These are phyloP conservation scores for Phytophthora agathidicida DNA, from an alignment of 352 stramenopile species.

Conservation along the genomic window DNA sequence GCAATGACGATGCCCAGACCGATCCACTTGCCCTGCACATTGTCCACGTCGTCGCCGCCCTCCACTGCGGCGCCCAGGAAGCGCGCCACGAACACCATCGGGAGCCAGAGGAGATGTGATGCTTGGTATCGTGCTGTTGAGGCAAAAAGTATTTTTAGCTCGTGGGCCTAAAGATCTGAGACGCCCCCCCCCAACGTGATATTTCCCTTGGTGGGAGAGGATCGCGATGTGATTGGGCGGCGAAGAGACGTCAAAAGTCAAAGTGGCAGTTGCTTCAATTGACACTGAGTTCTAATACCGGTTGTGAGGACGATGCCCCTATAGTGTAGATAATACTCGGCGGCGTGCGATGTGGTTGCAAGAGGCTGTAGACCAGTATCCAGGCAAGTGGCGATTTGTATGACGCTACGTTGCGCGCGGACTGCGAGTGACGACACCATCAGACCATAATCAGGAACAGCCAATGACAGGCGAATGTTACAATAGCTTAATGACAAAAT, in stretches of 20 bases:
- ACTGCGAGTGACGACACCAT: slow-evolving; percentile 18
- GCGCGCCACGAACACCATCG: slow-evolving; percentile 28
- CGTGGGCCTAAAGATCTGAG: slow-evolving; percentile 28
- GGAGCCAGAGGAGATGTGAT: slow-evolving; percentile 11
- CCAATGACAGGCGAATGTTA: slow-evolving; percentile 20
- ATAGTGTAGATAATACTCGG: slow-evolving; percentile 1
- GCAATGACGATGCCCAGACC: slow-evolving; percentile 77
- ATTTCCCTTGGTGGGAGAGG: slow-evolving; percentile 23
- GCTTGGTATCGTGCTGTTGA: slow-evolving; percentile 13
- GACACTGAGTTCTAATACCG: background rate
- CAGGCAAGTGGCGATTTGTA: slow-evolving; percentile 1
- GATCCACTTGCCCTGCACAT: slow-evolving; percentile 83
- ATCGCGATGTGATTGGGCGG: slow-evolving; percentile 11
- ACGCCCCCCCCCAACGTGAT: slow-evolving; percentile 12
- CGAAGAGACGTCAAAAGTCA: slow-evolving; percentile 27
- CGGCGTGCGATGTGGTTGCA: background rate
- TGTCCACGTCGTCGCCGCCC: slow-evolving; percentile 40
- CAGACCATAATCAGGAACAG: slow-evolving; percentile 15
- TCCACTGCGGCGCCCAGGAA: slow-evolving; percentile 26
- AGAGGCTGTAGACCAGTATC: slow-evolving; percentile 10
- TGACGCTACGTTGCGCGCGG: slow-evolving; percentile 8
- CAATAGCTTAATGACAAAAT: background rate
- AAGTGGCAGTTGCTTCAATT: slow-evolving; percentile 6
- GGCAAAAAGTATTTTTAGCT: slow-evolving; percentile 25
- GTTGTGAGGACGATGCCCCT: slow-evolving; percentile 4